Percentiles rank a stretch among this genome's conserved stretches.
Conservation (phyloP, 805 yeast genomes). For the Suhomyces tanzawaensis region DNA sequence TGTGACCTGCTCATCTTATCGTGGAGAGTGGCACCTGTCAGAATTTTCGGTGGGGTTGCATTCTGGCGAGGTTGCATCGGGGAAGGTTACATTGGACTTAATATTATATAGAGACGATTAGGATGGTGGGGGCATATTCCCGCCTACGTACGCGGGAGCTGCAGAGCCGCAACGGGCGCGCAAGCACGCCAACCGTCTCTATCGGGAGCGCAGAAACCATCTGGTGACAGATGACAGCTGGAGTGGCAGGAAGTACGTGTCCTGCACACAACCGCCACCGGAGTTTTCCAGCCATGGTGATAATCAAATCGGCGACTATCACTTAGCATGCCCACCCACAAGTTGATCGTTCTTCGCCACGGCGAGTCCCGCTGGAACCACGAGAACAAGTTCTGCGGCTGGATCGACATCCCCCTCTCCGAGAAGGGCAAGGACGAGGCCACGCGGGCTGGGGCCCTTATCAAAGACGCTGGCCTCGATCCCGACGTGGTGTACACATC, state of each 20-base stretch:
- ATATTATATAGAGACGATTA: too few species aligned
- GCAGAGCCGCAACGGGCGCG: neutral
- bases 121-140: too few species aligned
- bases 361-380: slow-evolving; percentile 46
- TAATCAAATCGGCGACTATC: too few species aligned
- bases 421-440: slow-evolving; percentile 41
- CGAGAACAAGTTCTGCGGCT: slow-evolving; percentile 44
- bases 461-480: slow-evolving; percentile 21
- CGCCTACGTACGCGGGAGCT: too few species aligned
- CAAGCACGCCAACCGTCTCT: too few species aligned
- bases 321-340: slow-evolving; percentile 21
- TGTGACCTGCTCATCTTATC: slow-evolving; percentile 1
- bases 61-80: slow-evolving; percentile 5
- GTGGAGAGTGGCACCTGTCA: neutral
- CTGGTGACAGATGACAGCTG: too few species aligned
- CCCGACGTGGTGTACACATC: slow-evolving; percentile 39
- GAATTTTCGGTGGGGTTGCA: slow-evolving; percentile 8
- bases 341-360: slow-evolving; percentile 42
- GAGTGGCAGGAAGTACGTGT: too few species aligned
- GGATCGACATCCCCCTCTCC: slow-evolving; percentile 44
- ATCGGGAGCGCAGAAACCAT: too few species aligned
- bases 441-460: slow-evolving; percentile 35
- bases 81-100: neutral
- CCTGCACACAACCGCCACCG: too few species aligned
- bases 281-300: too few species aligned